phyloP scores from a whole-genome alignment of 768 basidiomycete species.

The Lentinula detonsa region DNA sequence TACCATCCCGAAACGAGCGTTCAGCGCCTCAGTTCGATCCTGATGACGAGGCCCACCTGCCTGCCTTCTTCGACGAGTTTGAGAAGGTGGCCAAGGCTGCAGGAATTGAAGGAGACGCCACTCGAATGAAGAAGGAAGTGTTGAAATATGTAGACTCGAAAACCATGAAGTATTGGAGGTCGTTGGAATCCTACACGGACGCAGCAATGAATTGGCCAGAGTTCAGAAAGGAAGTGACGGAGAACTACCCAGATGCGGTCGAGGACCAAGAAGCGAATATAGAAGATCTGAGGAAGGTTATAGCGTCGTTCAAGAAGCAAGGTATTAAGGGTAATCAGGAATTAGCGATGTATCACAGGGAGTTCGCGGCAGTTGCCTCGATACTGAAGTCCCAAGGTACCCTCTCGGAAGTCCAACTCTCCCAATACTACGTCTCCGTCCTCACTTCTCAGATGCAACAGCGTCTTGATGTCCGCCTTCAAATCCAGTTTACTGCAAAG shows the following conservation, averaged over 20 bases:
- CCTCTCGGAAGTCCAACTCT: neutral
- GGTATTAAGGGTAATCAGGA: neutral
- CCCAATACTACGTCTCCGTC: neutral
- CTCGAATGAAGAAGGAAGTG: neutral
- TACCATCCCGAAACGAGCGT: neutral
- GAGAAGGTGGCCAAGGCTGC: neutral
- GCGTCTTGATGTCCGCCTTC: no score
- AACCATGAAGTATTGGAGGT: neutral
- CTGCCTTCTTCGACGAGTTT: neutral
- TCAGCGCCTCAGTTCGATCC: neutral
- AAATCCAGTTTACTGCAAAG: no score
- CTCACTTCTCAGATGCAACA: neutral
- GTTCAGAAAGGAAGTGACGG: neutral
- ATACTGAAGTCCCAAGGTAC: neutral
- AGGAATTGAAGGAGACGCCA: neutral
- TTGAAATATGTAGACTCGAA: neutral
- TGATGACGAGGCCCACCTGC: neutral
- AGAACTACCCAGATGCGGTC: neutral
- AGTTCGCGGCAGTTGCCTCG: neutral
- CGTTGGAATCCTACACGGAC: neutral
- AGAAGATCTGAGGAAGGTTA: neutral
- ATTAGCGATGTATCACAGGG: neutral
- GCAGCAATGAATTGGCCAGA: neutral
- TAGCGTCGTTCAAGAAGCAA: neutral
- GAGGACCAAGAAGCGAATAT: neutral